Percentiles rank a stretch among this genome's conserved stretches.
Evolutionary conservation across 2,329 filamentous ascomycete species (phyloP).

Genomic region (Colletotrichum aenigma): DNA sequence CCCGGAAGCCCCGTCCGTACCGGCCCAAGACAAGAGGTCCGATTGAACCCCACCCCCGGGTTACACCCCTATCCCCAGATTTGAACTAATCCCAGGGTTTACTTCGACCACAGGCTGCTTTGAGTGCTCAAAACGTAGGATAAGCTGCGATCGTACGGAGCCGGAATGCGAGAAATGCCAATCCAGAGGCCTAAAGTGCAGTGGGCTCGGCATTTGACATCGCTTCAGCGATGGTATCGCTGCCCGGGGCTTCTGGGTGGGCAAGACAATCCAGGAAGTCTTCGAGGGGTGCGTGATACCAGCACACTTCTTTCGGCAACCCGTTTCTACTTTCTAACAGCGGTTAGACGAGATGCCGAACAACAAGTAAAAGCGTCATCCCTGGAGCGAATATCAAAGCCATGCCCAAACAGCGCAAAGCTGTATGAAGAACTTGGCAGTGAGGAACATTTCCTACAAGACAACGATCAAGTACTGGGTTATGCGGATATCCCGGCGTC

Average conservation of each 20-base stretch:
- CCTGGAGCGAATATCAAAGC: background rate
- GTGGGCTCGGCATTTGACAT: conserved; percentile 12
- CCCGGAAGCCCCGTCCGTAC: background rate
- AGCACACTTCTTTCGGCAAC: background rate
- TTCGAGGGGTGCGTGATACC: background rate
- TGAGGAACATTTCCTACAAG: background rate
- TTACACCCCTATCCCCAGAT: background rate
- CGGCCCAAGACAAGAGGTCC: background rate
- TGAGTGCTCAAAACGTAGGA: conserved; percentile 21
- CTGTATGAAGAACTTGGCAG: background rate
- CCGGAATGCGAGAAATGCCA: conserved; percentile 20
- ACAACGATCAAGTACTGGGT: background rate
- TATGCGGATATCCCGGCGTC: background rate
- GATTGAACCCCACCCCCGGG: background rate
- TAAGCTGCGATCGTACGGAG: conserved; percentile 19
- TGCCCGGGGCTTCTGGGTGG: background rate
- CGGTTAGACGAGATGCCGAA: background rate
- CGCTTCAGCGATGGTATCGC: conserved; percentile 6
- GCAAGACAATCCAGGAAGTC: background rate
- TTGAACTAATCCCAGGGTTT: background rate
- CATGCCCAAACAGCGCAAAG: background rate
- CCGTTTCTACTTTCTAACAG: background rate
- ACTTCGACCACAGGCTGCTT: conserved; percentile 12
- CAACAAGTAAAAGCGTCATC: background rate
- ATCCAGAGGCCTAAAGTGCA: conserved; percentile 18